Evolutionary conservation across 2,329 filamentous ascomycete genomes (phyloP).

Genomic region (Aspergillus nomiae): DNA sequence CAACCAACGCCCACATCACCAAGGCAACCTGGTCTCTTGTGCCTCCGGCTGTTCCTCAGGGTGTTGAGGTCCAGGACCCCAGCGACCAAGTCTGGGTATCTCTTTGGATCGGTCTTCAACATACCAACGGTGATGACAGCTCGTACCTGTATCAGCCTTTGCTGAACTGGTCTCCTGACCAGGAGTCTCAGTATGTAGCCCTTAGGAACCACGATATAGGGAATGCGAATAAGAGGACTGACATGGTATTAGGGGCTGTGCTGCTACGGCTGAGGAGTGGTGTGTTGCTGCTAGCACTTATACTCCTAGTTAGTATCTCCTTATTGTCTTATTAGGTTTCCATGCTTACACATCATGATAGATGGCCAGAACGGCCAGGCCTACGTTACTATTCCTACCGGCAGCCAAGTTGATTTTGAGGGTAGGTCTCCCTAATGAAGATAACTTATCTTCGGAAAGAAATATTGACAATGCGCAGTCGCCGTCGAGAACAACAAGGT

Average conservation of each 20-base stretch:
- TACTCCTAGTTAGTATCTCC: constrained; percentile 15
- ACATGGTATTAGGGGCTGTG: constrained; percentile 14
- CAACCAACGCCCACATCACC: constrained; percentile 18
- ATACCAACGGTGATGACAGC: constrained; percentile 11
- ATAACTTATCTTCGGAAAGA: background rate
- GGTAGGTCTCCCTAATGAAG: constrained; percentile 6
- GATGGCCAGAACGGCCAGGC: constrained; percentile 19
- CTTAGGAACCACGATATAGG: no score
- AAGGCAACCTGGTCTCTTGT: constrained; percentile 22
- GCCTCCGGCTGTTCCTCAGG: constrained; percentile 15
- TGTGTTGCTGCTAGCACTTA: constrained; percentile 24
- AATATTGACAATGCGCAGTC: constrained; percentile 2
- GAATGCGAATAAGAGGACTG: background rate
- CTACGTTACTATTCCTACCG: constrained; percentile 18
- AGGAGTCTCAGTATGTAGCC: constrained; percentile 19
- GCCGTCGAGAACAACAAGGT: constrained; percentile 17
- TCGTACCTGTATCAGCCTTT: constrained; percentile 20
- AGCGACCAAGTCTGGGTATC: constrained; percentile 20
- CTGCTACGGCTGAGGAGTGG: constrained; percentile 17
- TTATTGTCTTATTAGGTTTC: fast-evolving
- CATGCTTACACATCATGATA: background rate
- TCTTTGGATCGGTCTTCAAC: constrained; percentile 20
- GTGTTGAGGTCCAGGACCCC: constrained; percentile 3
- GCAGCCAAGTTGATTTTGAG: constrained; percentile 19
- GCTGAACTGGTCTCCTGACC: constrained; percentile 22